Conservation (phyloP, 2,329 filamentous ascomycete genomes). For the Elsinoe ampelina region DNA sequence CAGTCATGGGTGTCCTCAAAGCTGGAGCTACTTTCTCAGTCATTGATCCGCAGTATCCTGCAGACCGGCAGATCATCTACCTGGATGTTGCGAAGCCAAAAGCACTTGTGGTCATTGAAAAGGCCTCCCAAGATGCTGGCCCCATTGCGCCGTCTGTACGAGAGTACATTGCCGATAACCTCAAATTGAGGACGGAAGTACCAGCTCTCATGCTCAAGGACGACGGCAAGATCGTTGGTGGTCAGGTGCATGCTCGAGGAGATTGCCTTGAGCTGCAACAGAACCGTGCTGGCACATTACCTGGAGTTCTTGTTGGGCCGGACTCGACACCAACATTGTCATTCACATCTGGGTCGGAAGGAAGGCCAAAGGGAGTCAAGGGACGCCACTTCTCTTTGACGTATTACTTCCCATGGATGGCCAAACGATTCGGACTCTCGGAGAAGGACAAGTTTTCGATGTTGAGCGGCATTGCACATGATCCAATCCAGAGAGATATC, state of each 20-base stretch:
- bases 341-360: slow-evolving; percentile 59
- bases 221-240: slow-evolving; percentile 63
- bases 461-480: slow-evolving; percentile 74
- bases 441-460: slow-evolving; percentile 69
- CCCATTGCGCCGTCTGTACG: slow-evolving; percentile 50
- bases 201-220: slow-evolving; percentile 64
- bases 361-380: slow-evolving; percentile 73
- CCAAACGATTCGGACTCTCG: slow-evolving; percentile 65
- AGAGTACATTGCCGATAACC: slow-evolving; percentile 61
- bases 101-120: slow-evolving; percentile 63
- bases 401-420: slow-evolving; percentile 92
- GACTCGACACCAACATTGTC: slow-evolving; percentile 69
- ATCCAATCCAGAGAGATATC: slow-evolving; percentile 60
- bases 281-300: slow-evolving; percentile 45
- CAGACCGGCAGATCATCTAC: slow-evolving; percentile 71
- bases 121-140: slow-evolving; percentile 60
- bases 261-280: slow-evolving; percentile 56
- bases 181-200: slow-evolving; percentile 63
- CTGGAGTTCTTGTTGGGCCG: slow-evolving; percentile 72
- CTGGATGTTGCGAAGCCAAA: slow-evolving; percentile 69
- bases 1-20: slow-evolving; percentile 64
- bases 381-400: slow-evolving; percentile 80
- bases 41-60: slow-evolving; percentile 75
- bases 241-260: slow-evolving; percentile 47
- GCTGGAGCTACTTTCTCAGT: slow-evolving; percentile 53